phyloP scores from a whole-genome alignment of 2,329 filamentous ascomycete genomes.

The Hansfordia pulvinata region DNA sequence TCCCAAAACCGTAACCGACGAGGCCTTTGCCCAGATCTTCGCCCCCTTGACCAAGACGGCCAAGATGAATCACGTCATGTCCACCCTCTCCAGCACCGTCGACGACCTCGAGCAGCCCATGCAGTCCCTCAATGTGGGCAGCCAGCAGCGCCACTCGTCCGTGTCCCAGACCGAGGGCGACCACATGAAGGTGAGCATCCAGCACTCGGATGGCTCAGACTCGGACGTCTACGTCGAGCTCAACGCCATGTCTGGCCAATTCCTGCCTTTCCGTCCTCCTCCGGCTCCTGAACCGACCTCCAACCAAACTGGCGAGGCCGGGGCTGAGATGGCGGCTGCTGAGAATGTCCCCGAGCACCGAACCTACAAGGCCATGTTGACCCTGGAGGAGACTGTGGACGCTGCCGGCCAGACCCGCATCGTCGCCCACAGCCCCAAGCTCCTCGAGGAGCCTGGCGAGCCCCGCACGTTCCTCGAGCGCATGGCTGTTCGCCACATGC shows the following conservation, averaged over 20 bases:
- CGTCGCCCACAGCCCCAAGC: slow-evolving; percentile 43
- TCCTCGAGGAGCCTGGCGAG: slow-evolving; percentile 31
- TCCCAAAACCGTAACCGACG: slow-evolving; percentile 56
- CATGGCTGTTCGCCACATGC: slow-evolving; percentile 50
- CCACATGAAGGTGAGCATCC: slow-evolving; percentile 31
- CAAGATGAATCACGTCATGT: slow-evolving; percentile 48
- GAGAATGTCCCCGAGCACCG: slow-evolving; percentile 25
- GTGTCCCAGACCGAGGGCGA: slow-evolving; percentile 5
- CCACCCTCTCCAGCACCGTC: slow-evolving; percentile 48
- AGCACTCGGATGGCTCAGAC: slow-evolving; percentile 40
- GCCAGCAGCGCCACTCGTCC: slow-evolving; percentile 17
- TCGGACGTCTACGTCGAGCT: slow-evolving; percentile 51
- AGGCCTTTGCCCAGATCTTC: slow-evolving; percentile 79
- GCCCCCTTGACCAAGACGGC: slow-evolving; percentile 34
- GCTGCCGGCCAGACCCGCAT: slow-evolving; percentile 45
- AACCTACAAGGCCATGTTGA: slow-evolving; percentile 51
- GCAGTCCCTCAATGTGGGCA: slow-evolving; percentile 33
- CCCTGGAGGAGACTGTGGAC: slow-evolving; percentile 52
- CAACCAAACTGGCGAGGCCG: slow-evolving; percentile 22
- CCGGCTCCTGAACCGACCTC: slow-evolving; percentile 55
- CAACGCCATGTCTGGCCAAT: slow-evolving; percentile 54
- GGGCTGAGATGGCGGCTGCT: slow-evolving; percentile 14
- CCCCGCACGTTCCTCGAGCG: slow-evolving; percentile 54
- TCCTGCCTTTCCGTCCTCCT: slow-evolving; percentile 76
- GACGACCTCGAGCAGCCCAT: slow-evolving; percentile 45